These are phyloP conservation scores for Collybiopsis confluens DNA, from an alignment of 768 basidiomycete genomes.

Conservation along the genomic window DNA sequence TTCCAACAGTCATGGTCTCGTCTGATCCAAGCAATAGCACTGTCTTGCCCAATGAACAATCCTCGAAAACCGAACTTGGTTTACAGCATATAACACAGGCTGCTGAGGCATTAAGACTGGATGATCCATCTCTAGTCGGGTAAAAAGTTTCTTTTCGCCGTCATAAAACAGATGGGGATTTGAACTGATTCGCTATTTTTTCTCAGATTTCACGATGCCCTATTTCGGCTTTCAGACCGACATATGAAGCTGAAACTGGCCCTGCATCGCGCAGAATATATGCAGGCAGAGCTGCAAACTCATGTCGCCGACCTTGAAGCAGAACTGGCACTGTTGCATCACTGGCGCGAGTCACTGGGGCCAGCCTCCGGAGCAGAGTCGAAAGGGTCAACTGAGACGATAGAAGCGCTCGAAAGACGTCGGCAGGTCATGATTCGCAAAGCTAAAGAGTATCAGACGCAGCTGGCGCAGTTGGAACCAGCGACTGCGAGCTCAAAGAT, in stretches of 20 bases:
- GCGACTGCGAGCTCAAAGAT: conserved; percentile 15
- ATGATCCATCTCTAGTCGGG: neutral
- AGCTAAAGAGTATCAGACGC: conserved; percentile 43
- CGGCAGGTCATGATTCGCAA: conserved; percentile 39
- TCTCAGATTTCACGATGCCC: neutral
- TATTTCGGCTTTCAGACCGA: neutral
- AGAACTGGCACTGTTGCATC: conserved; percentile 33
- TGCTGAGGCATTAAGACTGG: neutral
- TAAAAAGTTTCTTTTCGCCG: neutral
- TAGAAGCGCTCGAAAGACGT: conserved; percentile 30
- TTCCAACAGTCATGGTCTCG: no score
- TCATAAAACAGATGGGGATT: no score
- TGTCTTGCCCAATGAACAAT: neutral
- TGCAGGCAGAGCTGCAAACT: conserved; percentile 32
- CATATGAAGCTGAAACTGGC: neutral
- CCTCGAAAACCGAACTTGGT: neutral
- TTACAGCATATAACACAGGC: neutral
- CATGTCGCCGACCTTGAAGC: conserved; percentile 30
- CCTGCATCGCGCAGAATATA: conserved; percentile 25
- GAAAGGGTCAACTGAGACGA: conserved; percentile 20
- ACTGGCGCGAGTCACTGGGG: conserved; percentile 20
- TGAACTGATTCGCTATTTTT: neutral
- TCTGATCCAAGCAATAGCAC: neutral
- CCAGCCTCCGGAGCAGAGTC: conserved; percentile 28
- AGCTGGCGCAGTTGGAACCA: conserved; percentile 26